These are phyloP conservation scores for Candida suzukii DNA, from an alignment of 805 yeast species.

Conservation along the genomic window DNA sequence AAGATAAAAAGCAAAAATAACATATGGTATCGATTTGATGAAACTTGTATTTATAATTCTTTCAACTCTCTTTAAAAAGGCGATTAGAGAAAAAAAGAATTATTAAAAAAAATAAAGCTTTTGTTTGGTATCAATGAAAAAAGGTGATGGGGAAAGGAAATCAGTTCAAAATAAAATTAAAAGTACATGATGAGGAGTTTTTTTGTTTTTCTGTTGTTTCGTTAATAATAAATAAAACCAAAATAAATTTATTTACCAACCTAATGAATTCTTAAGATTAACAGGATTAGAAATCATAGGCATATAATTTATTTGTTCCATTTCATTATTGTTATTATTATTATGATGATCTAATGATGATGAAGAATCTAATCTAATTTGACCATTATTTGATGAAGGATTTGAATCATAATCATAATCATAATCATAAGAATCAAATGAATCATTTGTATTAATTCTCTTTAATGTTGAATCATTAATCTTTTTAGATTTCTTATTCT, in stretches of 20 bases:
- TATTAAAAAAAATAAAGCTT: too few relatives aligned
- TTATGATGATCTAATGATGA: background rate
- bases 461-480: slow-evolving; percentile 3
- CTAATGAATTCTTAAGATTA: slow-evolving; percentile 63
- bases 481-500: slow-evolving; percentile 10
- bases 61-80: too few relatives aligned
- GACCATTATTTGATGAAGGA: slow-evolving; percentile 3
- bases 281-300: slow-evolving; percentile 61
- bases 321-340: slow-evolving; percentile 5
- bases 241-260: slow-evolving; percentile 42
- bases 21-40: too few relatives aligned
- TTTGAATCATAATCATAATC: slow-evolving; percentile 33
- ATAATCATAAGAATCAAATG: slow-evolving; percentile 4
- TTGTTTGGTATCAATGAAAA: too few relatives aligned
- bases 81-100: too few relatives aligned
- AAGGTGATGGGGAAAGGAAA: too few relatives aligned
- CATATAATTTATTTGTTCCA: slow-evolving; percentile 15
- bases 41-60: too few relatives aligned
- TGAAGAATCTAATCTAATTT: background rate
- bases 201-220: background rate
- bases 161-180: too few relatives aligned
- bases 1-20: too few relatives aligned
- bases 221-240: too few relatives aligned
- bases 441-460: slow-evolving; percentile 9
- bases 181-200: background rate